Evolutionary conservation across 352 stramenopile species (phyloP).

Genomic region (Phytophthora vignae): DNA sequence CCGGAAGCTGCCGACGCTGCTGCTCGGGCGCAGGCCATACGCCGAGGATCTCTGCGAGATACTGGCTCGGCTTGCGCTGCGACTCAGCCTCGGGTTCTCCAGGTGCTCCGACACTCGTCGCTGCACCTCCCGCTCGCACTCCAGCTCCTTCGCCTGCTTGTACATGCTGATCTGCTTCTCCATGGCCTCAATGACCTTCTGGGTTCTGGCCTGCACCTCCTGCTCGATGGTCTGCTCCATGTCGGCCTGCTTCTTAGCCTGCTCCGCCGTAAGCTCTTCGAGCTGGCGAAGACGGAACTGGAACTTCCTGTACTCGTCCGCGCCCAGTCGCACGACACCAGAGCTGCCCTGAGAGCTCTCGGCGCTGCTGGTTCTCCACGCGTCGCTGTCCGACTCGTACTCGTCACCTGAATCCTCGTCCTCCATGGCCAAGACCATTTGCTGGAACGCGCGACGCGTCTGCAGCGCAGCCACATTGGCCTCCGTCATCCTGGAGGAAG

Average conservation of each 20-base stretch:
- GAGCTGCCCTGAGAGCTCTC: conserved; percentile 37
- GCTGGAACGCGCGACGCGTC: conserved; percentile 82
- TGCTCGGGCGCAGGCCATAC: conserved; percentile 28
- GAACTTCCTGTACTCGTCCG: conserved; percentile 86
- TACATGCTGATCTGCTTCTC: conserved; percentile 90
- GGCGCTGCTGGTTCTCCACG: conserved; percentile 20
- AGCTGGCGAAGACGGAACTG: conserved; percentile 84
- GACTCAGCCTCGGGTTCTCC: conserved; percentile 34
- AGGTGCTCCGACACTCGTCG: conserved; percentile 64
- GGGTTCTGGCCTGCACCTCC: conserved; percentile 70
- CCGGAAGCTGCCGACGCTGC: conserved; percentile 37
- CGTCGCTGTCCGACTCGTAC: conserved; percentile 64
- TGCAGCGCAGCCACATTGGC: conserved; percentile 74
- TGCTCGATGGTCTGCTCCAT: conserved; percentile 85
- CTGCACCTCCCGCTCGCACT: conserved; percentile 83
- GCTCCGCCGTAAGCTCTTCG: conserved; percentile 76
- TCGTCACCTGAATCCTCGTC: conserved; percentile 75
- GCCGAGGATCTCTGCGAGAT: conserved; percentile 24
- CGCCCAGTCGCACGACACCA: conserved; percentile 60
- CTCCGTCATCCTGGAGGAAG: conserved; percentile 57
- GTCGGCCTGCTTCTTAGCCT: conserved; percentile 70
- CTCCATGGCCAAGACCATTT: conserved; percentile 86
- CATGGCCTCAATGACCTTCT: conserved; percentile 76
- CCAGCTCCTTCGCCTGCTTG: conserved; percentile 84
- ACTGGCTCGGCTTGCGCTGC: conserved; percentile 27